phyloP scores from a whole-genome alignment of 2,329 filamentous ascomycete genomes.

The Cytospora chrysosperma region DNA sequence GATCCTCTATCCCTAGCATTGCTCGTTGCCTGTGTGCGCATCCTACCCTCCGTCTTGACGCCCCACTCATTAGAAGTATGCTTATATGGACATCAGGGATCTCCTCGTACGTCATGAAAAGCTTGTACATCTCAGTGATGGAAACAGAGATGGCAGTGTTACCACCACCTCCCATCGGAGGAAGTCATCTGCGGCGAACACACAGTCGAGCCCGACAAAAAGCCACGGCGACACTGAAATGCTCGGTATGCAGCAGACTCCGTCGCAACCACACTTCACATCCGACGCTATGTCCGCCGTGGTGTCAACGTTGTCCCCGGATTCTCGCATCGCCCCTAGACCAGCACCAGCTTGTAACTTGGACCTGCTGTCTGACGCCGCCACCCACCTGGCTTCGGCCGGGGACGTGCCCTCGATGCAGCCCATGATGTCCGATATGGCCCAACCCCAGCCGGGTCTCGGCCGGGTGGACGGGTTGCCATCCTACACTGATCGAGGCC shows the following conservation, averaged over 20 bases:
- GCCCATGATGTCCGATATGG: conserved; percentile 47
- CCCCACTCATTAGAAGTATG: conserved; percentile 32
- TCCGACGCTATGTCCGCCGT: conserved; percentile 40
- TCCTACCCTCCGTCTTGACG: conserved; percentile 22
- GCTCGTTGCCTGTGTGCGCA: conserved; percentile 12
- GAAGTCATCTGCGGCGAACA: conserved; percentile 50
- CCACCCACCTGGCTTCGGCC: conserved; percentile 51
- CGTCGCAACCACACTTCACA: conserved; percentile 39
- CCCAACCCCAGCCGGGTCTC: conserved; percentile 41
- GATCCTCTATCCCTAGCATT: conserved; percentile 10
- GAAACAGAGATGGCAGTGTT: conserved; percentile 49
- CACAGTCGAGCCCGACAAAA: conserved; percentile 48
- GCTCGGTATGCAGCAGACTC: conserved; percentile 42
- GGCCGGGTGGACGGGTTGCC: conserved; percentile 46
- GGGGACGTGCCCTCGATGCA: conserved; percentile 54
- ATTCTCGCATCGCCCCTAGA: conserved; percentile 46
- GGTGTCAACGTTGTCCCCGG: conserved; percentile 43
- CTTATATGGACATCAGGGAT: conserved; percentile 65
- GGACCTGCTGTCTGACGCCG: conserved; percentile 59
- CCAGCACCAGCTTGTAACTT: conserved; percentile 52
- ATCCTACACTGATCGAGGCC: conserved; percentile 46
- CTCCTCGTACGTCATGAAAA: conserved; percentile 64
- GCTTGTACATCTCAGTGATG: conserved; percentile 62
- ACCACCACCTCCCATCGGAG: conserved; percentile 36
- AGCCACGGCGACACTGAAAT: conserved; percentile 47